Conservation (phyloP, 106 monocot genomes). For the Phalaenopsis aphrodite region DNA sequence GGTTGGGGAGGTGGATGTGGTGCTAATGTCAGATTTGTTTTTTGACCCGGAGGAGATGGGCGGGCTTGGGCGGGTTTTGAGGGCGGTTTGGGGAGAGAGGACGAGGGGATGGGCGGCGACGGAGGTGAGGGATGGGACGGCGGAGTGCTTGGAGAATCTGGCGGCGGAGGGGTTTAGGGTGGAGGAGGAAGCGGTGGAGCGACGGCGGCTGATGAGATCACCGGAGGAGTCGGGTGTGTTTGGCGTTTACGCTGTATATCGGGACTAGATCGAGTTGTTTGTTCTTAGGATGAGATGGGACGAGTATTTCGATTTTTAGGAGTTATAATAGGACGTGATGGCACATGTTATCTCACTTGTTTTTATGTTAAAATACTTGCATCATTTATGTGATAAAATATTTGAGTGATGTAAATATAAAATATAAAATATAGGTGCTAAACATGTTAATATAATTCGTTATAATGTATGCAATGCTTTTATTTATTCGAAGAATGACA, state of each 20-base stretch:
- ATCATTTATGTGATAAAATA: no score
- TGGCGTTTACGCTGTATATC: not conserved
- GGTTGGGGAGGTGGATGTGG: slow-evolving; percentile 27
- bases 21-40: slow-evolving; percentile 51
- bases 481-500: no score
- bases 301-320: no score
- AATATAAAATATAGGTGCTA: no score
- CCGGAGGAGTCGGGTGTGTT: not conserved
- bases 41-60: slow-evolving; percentile 35
- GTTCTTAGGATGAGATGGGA: no score
- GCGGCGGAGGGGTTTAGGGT: slow-evolving; percentile 17
- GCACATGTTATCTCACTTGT: no score
- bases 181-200: slow-evolving; percentile 4
- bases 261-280: not conserved
- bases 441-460: no score
- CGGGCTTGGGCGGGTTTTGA: slow-evolving; percentile 24
- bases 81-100: slow-evolving; percentile 14
- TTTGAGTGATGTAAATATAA: no score
- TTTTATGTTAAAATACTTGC: no score
- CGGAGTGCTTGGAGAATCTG: slow-evolving; percentile 28
- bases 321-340: no score
- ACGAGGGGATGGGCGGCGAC: slow-evolving; percentile 34
- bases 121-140: slow-evolving; percentile 27
- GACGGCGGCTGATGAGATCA: not conserved
- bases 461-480: no score